Base-by-base conservation (phyloP, 768 basidiomycete species). In the Russula virescens region DNA sequence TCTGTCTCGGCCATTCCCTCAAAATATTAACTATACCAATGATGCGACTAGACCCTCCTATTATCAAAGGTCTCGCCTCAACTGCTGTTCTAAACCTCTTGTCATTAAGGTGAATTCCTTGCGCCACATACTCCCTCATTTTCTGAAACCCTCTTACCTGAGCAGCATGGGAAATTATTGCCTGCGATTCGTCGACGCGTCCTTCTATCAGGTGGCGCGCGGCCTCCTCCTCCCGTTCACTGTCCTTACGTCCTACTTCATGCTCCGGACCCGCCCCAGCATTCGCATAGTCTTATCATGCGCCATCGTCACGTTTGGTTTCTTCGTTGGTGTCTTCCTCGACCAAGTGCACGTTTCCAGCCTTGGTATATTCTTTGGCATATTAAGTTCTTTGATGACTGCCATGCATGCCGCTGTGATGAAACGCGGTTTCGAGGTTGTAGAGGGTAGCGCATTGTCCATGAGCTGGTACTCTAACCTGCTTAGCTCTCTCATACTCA, bases 191-290 rank as follows among this genome's bases (percentile, higher is more conserved):
- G 94, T 97, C 68, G 94, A 94, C 60, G 91, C 92, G 14, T 94
- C 93, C 0, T 94, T 96, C 75, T 94, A 96, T 73, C 94, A 96
- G 77, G 89, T 98, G 65, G 95, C 95, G 0, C 88, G 95, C 18
- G 95, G 95, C 11, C 81, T 98, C 63, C 84, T 98, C 31, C 85
- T 98, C 25, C 95, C 96, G 0, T 89, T 94, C 79, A 98, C 96
- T 19, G 93, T 97, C 68, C 77, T 79, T 69, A 87, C 92, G n/a
- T 94, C 95, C 46, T 89, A 83, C 73, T 28, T 91, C 69, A 77
- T 91, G 71, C 85, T 97, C 35, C 80, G 85, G 65, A 72, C 91
- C 10, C 83, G 87, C 6, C 92, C 94, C 2, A 90, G 92, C 19
- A 71, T 86, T 7, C 81, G 81, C 35, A 89, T 94, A 65, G 80